A percentile compares a stretch with the other conserved stretches of the same genome.
These are phyloP conservation scores for Heliophila coronopifolia DNA, from an alignment of 441 rosid genomes.

Conservation along the genomic window DNA sequence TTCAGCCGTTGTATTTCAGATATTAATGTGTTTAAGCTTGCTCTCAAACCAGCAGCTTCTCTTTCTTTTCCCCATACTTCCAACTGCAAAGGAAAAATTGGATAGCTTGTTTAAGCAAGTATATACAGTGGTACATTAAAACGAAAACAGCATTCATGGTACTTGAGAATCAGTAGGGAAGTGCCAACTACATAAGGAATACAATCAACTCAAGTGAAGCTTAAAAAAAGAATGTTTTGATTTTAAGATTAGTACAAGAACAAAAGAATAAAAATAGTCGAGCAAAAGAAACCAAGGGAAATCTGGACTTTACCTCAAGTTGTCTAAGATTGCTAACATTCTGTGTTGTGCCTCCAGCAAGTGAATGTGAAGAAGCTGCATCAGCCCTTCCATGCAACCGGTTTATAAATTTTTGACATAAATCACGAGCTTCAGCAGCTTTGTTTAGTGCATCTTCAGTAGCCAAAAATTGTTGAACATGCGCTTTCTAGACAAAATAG, in stretches of 20 bases:
- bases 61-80: slow-evolving; percentile 96
- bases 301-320: slow-evolving; percentile 54
- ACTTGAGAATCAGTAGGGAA: neutral
- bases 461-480: slow-evolving; percentile 89
- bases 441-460: slow-evolving; percentile 86
- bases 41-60: slow-evolving; percentile 81
- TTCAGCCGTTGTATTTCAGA: slow-evolving; percentile 79
- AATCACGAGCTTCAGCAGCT: slow-evolving; percentile 79
- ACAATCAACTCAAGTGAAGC: too few relatives aligned
- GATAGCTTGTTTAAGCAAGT: slow-evolving; percentile 11
- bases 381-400: slow-evolving; percentile 66
- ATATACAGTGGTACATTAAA: neutral
- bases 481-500: slow-evolving; percentile 63
- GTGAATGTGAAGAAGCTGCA: slow-evolving; percentile 42
- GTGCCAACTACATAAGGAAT: neutral
- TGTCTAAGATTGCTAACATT: slow-evolving; percentile 66
- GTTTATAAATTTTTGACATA: slow-evolving; percentile 59
- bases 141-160: neutral
- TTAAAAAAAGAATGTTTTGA: neutral
- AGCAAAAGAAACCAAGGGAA: slow-evolving; percentile 7
- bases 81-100: slow-evolving; percentile 43
- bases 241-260: neutral
- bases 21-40: slow-evolving; percentile 74
- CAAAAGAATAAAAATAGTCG: neutral
- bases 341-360: slow-evolving; percentile 53